Evolutionary conservation across 164 flowering plant species (phyloP), one percentile per base, ranked within the genome.

Genomic region (Nelumbo lutea): DNA sequence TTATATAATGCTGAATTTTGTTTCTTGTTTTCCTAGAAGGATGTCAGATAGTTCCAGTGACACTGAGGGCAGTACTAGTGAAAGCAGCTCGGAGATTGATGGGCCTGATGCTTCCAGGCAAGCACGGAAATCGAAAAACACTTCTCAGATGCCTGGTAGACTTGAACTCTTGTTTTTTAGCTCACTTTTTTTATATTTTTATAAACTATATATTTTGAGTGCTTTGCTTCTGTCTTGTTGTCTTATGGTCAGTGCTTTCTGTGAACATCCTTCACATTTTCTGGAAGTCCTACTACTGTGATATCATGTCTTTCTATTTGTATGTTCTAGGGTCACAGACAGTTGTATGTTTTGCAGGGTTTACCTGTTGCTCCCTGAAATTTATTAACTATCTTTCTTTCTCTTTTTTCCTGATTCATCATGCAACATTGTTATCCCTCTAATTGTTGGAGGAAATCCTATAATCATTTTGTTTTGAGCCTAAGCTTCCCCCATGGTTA

Each of bases 41-140:
- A 66, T 73, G 0, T 84, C 80, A 6, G 90, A 81, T 61, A 85
- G 84, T 78, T 53, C 65, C 15, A 79, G 88, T 63, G 89, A 81
- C 64, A 64, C 80, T 51, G 93, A 83, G 9, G 88, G 77, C 63
- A 78, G 77, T 72, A 57, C 77, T 64, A 82, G 83, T 59, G 85
- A 64, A 69, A 73, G 80, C 56, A 79, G 80, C 72, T 78, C 83
- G 59, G 86, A 83, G 57, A 82, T 78, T 69, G 80, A 77, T 68
- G 80, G 58, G 52, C 76, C 61, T 56, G 80, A 79, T 77, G 79
- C 46, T 69, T 77, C 65, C 42, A 78, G 68, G 5, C 73, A 75
- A 56, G 78, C 78, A 59, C 69, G 65, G 51, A 90, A 87, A 70
- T 70, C 64, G 42, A 84, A 77, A 58, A 78, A 62, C 39, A 62